Conservation (phyloP, 1,284 basidiomycete genomes). For the Moniliophthora roreri region DNA sequence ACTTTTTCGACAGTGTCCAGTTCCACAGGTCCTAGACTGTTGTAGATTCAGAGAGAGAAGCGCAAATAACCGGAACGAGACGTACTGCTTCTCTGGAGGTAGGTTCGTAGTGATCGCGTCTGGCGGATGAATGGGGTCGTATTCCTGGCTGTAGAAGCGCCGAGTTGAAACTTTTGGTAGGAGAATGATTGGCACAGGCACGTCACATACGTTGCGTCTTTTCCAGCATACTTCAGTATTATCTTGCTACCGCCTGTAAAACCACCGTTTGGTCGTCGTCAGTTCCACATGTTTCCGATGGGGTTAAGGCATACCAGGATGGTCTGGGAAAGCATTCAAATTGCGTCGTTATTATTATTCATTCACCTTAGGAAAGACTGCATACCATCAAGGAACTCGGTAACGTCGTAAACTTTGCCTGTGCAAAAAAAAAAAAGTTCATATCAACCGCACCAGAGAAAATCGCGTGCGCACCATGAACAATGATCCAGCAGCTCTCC, state of each 20-base stretch:
- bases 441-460: slow-evolving; percentile 30
- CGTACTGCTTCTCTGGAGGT: slow-evolving; percentile 74
- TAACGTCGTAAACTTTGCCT: slow-evolving; percentile 77
- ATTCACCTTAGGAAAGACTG: background rate
- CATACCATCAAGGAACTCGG: slow-evolving; percentile 67
- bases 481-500: slow-evolving; percentile 87
- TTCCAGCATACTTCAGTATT: slow-evolving; percentile 71
- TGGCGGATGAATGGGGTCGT: slow-evolving; percentile 87
- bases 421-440: slow-evolving; percentile 1
- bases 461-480: slow-evolving; percentile 60
- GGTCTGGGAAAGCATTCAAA: slow-evolving; percentile 41
- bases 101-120: slow-evolving; percentile 85
- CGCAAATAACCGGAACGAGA: slow-evolving; percentile 6
- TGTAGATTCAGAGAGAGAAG: slow-evolving; percentile 9
- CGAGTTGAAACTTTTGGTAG: background rate
- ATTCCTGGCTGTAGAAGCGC: slow-evolving; percentile 54
- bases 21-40: slow-evolving; percentile 70
- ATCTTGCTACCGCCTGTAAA: slow-evolving; percentile 26
- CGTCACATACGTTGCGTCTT: slow-evolving; percentile 67
- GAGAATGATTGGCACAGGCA: background rate
- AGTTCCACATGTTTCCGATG: background rate
- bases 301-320: slow-evolving; percentile 51
- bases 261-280: background rate
- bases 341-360: background rate
- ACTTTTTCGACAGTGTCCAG: slow-evolving; percentile 59